phyloP scores from a whole-genome alignment of 2,329 filamentous ascomycete species.

The Colletotrichum acutatum region DNA sequence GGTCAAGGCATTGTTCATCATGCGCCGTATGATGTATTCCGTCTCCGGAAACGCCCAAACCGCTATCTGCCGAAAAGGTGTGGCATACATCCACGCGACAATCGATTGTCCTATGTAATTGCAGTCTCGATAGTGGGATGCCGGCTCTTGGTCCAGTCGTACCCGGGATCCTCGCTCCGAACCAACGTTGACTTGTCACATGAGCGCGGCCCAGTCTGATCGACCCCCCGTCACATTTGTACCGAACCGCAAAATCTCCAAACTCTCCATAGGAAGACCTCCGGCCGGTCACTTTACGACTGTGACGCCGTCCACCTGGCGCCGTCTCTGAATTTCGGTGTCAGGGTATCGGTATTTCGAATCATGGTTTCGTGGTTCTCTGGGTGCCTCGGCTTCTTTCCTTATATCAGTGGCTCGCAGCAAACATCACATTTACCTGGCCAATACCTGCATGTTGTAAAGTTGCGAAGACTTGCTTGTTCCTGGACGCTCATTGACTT shows the following conservation, averaged over 20 bases:
- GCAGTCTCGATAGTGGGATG: neutral
- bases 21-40: neutral
- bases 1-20: neutral
- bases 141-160: neutral
- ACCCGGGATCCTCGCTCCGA: neutral
- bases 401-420: neutral
- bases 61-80: neutral
- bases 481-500: constrained; percentile 37
- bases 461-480: constrained; percentile 37
- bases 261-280: neutral
- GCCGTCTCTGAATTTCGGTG: neutral
- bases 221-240: neutral
- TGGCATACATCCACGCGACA: neutral
- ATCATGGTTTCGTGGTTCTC: neutral
- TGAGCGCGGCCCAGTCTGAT: constrained; percentile 23
- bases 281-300: neutral
- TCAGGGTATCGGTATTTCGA: neutral
- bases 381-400: neutral
- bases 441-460: constrained; percentile 4
- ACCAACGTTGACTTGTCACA: neutral
- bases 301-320: neutral
- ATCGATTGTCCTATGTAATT: neutral
- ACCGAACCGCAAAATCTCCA: neutral
- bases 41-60: too few relatives aligned
- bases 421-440: constrained; percentile 4